Evolutionary conservation across 176 grass and related monocot species (phyloP).

Genomic region (Rhynchospora pubera): DNA sequence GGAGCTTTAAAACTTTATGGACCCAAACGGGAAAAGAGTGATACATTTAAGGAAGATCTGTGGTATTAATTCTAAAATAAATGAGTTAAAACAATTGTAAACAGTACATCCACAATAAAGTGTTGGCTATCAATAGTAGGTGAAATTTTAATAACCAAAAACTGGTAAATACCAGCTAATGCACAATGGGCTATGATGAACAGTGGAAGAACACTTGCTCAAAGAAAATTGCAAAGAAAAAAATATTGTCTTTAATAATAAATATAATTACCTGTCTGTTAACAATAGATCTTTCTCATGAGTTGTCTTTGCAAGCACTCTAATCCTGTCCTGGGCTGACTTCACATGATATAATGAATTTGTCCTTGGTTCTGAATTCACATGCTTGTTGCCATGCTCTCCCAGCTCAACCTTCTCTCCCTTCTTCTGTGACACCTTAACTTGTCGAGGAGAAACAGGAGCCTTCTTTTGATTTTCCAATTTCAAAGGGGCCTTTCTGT

Average conservation of each 20-base stretch:
- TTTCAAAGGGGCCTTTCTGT: slow-evolving; percentile 14
- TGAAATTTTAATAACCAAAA: slow-evolving; percentile 7
- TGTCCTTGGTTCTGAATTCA: not conserved
- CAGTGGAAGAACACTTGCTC: not conserved
- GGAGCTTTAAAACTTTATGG: not conserved
- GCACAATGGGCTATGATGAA: not conserved
- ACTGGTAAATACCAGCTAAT: not conserved
- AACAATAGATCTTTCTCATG: slow-evolving; percentile 11
- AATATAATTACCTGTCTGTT: slow-evolving; percentile 6
- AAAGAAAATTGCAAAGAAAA: slow-evolving; percentile 6
- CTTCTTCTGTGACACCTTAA: slow-evolving; percentile 5
- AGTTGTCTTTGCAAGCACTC: slow-evolving; percentile 7
- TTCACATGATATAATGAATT: slow-evolving; percentile 10
- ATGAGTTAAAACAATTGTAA: not conserved
- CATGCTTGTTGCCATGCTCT: not conserved
- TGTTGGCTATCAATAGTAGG: slow-evolving; percentile 2
- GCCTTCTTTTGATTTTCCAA: slow-evolving; percentile 13
- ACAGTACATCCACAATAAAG: not conserved
- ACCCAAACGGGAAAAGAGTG: not conserved
- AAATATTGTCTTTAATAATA: no score
- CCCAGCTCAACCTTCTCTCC: slow-evolving; percentile 10
- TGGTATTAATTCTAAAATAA: not conserved
- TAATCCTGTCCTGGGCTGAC: slow-evolving; percentile 4
- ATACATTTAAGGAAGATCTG: not conserved
- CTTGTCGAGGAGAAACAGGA: slow-evolving; percentile 13